Evolutionary conservation across 495 filamentous ascomycete species (phyloP).

Genomic region (Penicillium turbatum): DNA sequence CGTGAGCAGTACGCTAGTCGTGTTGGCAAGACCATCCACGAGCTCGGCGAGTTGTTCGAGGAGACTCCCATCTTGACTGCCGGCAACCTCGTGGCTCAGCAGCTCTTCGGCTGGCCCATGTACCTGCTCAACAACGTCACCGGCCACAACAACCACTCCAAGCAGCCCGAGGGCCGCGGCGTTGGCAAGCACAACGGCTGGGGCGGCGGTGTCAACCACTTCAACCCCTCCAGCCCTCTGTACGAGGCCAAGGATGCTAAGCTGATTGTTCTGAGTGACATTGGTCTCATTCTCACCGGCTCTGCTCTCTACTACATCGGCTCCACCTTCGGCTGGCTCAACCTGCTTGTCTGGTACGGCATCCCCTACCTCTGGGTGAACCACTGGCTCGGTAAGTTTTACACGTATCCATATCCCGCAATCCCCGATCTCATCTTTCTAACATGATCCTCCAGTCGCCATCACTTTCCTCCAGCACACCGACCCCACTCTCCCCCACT

Average conservation of each 20-base stretch:
- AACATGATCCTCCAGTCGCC: conserved; percentile 42
- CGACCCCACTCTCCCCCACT: conserved; percentile 56
- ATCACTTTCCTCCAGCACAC: conserved; percentile 62
- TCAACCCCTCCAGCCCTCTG: conserved; percentile 78
- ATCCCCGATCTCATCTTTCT: neutral
- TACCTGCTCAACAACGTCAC: conserved; percentile 83
- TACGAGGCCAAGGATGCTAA: conserved; percentile 87
- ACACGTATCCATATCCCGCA: neutral
- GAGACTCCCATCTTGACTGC: conserved; percentile 87
- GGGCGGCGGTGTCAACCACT: conserved; percentile 86
- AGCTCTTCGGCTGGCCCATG: conserved; percentile 84
- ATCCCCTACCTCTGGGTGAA: conserved; percentile 97
- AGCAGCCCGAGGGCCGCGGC: conserved; percentile 79
- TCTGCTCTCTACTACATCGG: conserved; percentile 55
- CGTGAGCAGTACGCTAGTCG: conserved; percentile 68
- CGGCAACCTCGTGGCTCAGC: conserved; percentile 69
- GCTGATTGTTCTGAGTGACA: conserved; percentile 76
- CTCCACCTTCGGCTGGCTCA: conserved; percentile 74
- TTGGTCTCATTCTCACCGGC: conserved; percentile 62
- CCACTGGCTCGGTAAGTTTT: conserved; percentile 70
- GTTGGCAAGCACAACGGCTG: conserved; percentile 85
- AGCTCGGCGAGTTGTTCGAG: conserved; percentile 83
- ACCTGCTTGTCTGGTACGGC: conserved; percentile 90
- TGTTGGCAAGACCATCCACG: conserved; percentile 65
- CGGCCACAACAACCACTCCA: conserved; percentile 88